Percentiles rank a stretch among this genome's conserved stretches.
Conservation (phyloP, 2,329 filamentous ascomycete species). For the Stachybotrys echinatus region DNA sequence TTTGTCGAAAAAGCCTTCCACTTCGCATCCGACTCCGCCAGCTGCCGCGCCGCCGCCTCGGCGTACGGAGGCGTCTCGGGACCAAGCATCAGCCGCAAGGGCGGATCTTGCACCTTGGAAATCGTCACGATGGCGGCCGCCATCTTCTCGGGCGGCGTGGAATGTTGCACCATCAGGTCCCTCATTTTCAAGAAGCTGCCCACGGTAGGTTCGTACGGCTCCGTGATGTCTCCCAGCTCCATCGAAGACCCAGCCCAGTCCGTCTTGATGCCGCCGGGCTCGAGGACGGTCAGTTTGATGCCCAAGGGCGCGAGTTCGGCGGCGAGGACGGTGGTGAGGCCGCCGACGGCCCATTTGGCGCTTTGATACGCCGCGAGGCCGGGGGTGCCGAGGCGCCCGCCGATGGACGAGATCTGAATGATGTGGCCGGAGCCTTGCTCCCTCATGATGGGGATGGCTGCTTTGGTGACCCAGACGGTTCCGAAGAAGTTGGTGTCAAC, state of each 20-base stretch:
- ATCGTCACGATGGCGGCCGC: slow-evolving; percentile 21
- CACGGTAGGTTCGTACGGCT: slow-evolving; percentile 30
- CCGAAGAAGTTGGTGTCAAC: slow-evolving; percentile 59
- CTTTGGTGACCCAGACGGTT: slow-evolving; percentile 45
- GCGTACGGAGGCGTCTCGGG: slow-evolving; percentile 18
- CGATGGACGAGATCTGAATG: slow-evolving; percentile 33
- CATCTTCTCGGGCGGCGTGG: slow-evolving; percentile 14
- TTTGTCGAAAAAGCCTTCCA: slow-evolving; percentile 15
- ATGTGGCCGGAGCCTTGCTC: slow-evolving; percentile 24
- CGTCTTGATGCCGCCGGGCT: slow-evolving; percentile 35
- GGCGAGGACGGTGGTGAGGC: slow-evolving; percentile 28
- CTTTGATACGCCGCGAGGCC: slow-evolving; percentile 29
- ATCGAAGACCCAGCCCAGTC: slow-evolving; percentile 30
- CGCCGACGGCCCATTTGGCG: slow-evolving; percentile 32
- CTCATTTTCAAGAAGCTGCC: slow-evolving; percentile 15
- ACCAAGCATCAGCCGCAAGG: slow-evolving; percentile 25
- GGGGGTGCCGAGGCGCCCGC: slow-evolving; percentile 26
- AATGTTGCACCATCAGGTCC: slow-evolving; percentile 3
- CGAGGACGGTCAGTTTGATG: slow-evolving; percentile 31
- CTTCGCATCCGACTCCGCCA: slow-evolving; percentile 23
- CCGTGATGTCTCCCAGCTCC: slow-evolving; percentile 16
- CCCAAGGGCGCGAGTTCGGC: slow-evolving; percentile 30
- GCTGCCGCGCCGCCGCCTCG: slow-evolving; percentile 8
- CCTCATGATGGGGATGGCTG: slow-evolving; percentile 28
- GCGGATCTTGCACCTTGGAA: slow-evolving; percentile 18